Evolutionary conservation across 768 basidiomycete species (phyloP), one percentile per base, ranked within the genome.

Genomic region (Suillus bovinus): DNA sequence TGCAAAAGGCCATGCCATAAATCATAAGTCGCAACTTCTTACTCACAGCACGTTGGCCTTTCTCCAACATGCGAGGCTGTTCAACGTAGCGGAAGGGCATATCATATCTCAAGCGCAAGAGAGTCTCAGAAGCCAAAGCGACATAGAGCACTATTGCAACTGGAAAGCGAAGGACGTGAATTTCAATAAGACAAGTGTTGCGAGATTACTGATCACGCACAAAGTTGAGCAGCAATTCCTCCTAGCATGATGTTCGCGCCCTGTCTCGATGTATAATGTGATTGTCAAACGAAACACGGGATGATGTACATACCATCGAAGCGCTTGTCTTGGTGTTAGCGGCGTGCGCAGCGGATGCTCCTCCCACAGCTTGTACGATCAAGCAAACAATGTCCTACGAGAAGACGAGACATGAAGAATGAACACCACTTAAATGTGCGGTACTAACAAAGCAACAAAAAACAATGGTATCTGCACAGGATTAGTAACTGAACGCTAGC

Each of bases 161-260:
- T 84, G 61, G 3, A 38, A 31, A 49, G 20, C 16, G 14, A 20
- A 58, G 22, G 1, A 20, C 20, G 22, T 7, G 64, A 79, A 33
- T 46, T 69, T 70, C 47, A 39, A 47, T 36, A 10, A 34, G 22
- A 24, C 50, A 38, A 72, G 44, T 46, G 70, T 22, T 24, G 20
- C 27, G 72, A 54, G 72, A 63, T 20, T 69, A 56, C 31, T 16
- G 14, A 29, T 39, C 27, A 72, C 79, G 59, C 47, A 80, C 81
- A 70, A 61, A 87, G 71, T 67, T 90, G 87, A 67, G 89, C 81
- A 29, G 77, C 76, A 63, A 91, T 88, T 57, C 88, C 89, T 1
- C 75, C 84, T 16, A 87, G 77, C 86, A 88, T 87, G 67, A 87
- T 77, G 54, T 82, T 68, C 14, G 78, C 80, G 8, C 84, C 84